Conservation (phyloP, 129 eudicot species). For the Saussurea involucrata region DNA sequence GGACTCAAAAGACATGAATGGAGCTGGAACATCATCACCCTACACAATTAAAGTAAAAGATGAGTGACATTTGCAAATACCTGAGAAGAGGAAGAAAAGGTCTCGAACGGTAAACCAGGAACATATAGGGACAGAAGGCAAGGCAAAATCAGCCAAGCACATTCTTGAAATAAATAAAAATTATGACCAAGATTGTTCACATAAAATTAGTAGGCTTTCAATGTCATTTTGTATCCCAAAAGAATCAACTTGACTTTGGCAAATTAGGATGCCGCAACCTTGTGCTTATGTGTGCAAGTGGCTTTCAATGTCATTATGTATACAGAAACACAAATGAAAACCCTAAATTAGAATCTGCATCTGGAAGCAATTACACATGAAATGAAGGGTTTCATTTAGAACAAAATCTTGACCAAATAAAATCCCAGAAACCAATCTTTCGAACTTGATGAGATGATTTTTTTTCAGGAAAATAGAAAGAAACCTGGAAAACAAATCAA, state of each 20-base stretch:
- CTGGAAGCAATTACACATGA: constrained; percentile 2
- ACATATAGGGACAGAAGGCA: background rate
- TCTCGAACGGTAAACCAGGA: background rate
- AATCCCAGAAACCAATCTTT: background rate
- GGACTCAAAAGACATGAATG: constrained; percentile 91
- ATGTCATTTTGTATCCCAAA: too few relatives aligned
- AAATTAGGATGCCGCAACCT: too few relatives aligned
- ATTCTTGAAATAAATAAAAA: background rate
- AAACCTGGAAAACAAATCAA: background rate
- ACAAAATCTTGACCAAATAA: background rate
- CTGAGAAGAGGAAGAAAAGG: background rate
- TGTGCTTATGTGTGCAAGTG: too few relatives aligned
- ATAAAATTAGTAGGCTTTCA: too few relatives aligned
- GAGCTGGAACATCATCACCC: constrained; percentile 96
- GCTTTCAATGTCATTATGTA: too few relatives aligned
- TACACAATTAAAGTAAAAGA: constrained; percentile 29
- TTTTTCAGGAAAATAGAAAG: background rate
- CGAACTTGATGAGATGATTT: background rate
- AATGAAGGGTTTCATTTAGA: background rate
- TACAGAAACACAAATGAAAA: constrained; percentile 3
- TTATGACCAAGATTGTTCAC: background rate
- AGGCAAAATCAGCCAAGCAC: background rate
- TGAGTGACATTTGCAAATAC: background rate
- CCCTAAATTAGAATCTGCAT: constrained; percentile 8
- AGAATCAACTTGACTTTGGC: too few relatives aligned